phyloP scores from a whole-genome alignment of 75 land plant genomes.

The Azolla pinnata region DNA sequence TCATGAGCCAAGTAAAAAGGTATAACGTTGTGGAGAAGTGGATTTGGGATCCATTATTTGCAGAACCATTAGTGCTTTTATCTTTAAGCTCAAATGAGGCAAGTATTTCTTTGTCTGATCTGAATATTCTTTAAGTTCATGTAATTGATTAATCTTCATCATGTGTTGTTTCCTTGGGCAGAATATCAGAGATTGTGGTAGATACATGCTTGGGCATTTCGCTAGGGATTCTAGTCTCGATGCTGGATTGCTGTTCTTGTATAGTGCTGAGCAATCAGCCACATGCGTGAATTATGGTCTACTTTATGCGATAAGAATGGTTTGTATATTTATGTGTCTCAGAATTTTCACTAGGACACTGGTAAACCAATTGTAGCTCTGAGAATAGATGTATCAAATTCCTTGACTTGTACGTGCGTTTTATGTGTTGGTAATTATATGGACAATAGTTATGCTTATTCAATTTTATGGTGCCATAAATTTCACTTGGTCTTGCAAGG shows the following conservation, averaged over 20 bases:
- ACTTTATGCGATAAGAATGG: slow-evolving; percentile 57
- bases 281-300: slow-evolving; percentile 47
- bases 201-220: slow-evolving; percentile 46
- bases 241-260: slow-evolving; percentile 67
- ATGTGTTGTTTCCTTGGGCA: slow-evolving; percentile 17
- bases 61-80: slow-evolving; percentile 65
- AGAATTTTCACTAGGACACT: no score
- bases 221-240: slow-evolving; percentile 43
- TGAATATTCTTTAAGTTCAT: neutral
- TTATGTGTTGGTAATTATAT: no score
- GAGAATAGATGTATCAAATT: no score
- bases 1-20: slow-evolving; percentile 29
- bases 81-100: slow-evolving; percentile 67
- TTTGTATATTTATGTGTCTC: slow-evolving; percentile 10
- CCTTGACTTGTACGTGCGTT: no score
- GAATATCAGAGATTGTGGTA: slow-evolving; percentile 43
- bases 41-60: slow-evolving; percentile 83
- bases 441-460: no score
- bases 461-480: no score
- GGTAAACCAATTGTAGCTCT: no score
- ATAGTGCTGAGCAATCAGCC: slow-evolving; percentile 31
- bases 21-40: slow-evolving; percentile 45
- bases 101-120: slow-evolving; percentile 4
- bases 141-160: neutral
- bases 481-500: no score